Evolutionary conservation across 208 protist species (phyloP), one percentile per base, ranked within the genome.

Genomic region (Leishmania aethiopica): DNA sequence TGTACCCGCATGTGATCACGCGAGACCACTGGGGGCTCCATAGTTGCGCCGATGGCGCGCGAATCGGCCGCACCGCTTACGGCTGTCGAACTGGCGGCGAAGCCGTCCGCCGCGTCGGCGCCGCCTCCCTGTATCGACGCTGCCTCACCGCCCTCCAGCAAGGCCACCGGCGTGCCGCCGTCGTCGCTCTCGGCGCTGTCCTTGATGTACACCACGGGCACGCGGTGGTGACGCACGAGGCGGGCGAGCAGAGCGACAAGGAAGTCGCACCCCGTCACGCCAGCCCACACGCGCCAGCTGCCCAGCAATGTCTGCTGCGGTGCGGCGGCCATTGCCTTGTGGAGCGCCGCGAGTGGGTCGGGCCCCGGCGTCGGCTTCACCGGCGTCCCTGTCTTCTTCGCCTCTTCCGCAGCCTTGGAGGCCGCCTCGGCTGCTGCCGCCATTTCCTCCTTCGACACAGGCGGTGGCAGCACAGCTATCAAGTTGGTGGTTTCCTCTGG

Each of bases 201-300:
- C 64, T 84, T 87, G 64, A 95, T 94, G 85, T 91, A 93, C 47
- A 97, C 91, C 47, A 95, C 87, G 5, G 94, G 94, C 67, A 95
- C 90, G 64, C 94, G 94, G 69, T 88, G 77, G 67, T 75, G 83
- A 15, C 87, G 85, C 66, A 97, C 91, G 55, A 92, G 85, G 45
- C 90, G 89, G 8, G 94, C 70, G 28, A 94, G 49, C 35, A 93
- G 53, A 25, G 84, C 70, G 19, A 94, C 88, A 49, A 93, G 15
- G 2, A 83, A n/a, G 80, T 97, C 94, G n/a, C 90, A 74, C 42
- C 82, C 86, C 51, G 90, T 83, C 47, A 96, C 87, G 42, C 80
- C 55, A 2, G 80, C 57, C 94, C 92, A 95, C 51, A 86, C 77
- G 6, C 80, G 69, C 91, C 91, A 97, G 75, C 86, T 93, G 55